Conservation (phyloP, 139 green algal genomes). For the Pedinophyceae sp. region DNA sequence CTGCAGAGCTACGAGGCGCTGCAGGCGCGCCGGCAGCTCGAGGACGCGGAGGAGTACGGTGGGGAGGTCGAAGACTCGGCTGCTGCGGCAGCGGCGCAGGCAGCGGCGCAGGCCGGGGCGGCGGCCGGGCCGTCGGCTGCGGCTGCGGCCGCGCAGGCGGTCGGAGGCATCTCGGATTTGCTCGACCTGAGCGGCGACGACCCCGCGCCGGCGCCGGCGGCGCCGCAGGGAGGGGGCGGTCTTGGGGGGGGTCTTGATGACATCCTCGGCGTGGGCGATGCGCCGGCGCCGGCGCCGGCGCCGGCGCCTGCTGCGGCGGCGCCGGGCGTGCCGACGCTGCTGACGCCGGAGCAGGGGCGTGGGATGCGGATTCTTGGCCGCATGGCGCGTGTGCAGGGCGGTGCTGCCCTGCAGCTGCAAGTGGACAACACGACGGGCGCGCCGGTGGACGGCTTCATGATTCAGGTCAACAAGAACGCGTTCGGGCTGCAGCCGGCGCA, state of each 20-base stretch:
- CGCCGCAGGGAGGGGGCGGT: background rate
- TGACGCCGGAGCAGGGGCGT: conserved; percentile 47
- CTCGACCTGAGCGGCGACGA: background rate
- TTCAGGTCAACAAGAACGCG: conserved; percentile 87
- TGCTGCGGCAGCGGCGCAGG: conserved; percentile 10
- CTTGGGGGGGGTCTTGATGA: conserved; percentile 10
- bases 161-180: too few relatives aligned
- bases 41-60: background rate
- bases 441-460: conserved; percentile 74
- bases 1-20: conserved; percentile 46
- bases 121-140: conserved; percentile 4
- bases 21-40: conserved; percentile 3
- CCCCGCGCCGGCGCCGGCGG: too few relatives aligned
- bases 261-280: conserved; percentile 8
- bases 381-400: conserved; percentile 18
- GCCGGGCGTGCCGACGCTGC: conserved; percentile 34
- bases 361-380: conserved; percentile 50
- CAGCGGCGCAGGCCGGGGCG: conserved; percentile 11
- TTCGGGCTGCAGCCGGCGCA: conserved; percentile 42
- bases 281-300: conserved; percentile 4
- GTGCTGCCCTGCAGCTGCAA: background rate
- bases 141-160: conserved; percentile 1
- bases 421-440: conserved; percentile 40
- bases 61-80: background rate
- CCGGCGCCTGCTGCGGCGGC: conserved; percentile 9